Evolutionary conservation across 371 early-diverging fungal species (phyloP).

Genomic region (Smittium culicis): DNA sequence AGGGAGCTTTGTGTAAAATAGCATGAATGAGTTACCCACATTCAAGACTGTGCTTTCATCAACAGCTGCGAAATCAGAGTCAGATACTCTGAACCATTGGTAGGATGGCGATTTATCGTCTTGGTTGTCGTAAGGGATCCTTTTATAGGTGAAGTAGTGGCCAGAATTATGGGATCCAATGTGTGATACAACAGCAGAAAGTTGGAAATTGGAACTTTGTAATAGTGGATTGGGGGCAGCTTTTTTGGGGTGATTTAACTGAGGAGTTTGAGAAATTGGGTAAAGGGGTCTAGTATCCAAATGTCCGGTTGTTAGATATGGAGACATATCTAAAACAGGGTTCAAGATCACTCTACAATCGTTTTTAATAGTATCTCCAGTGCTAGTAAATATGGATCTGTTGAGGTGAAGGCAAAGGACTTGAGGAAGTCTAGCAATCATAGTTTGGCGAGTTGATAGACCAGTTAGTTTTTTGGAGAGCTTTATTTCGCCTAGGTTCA

Average conservation of each 20-base stretch:
- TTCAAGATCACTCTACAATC: conserved; percentile 49
- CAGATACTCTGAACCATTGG: conserved; percentile 55
- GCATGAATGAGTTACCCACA: conserved; percentile 48
- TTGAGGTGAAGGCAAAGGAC: conserved; percentile 65
- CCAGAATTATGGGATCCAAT: conserved; percentile 55
- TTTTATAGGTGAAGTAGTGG: conserved; percentile 51
- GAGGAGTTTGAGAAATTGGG: conserved; percentile 34
- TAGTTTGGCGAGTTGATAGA: conserved; percentile 44
- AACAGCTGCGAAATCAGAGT: conserved; percentile 39
- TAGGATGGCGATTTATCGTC: conserved; percentile 10
- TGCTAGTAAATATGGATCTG: conserved; percentile 49
- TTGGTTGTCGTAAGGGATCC: conserved; percentile 17
- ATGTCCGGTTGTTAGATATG: conserved; percentile 47
- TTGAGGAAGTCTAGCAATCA: conserved; percentile 43
- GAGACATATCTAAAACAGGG: conserved; percentile 49
- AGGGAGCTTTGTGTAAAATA: conserved; percentile 45
- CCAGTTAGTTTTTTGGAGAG: conserved; percentile 30
- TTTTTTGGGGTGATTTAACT: not conserved
- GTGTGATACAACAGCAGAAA: conserved; percentile 47
- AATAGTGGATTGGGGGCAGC: not conserved
- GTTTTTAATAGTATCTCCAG: conserved; percentile 60
- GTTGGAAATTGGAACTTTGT: conserved; percentile 33
- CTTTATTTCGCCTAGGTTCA: conserved; percentile 18
- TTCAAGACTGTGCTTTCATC: conserved; percentile 36
- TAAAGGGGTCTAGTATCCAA: conserved; percentile 38